A percentile compares a stretch with the other conserved stretches of the same genome.
Evolutionary conservation across 225 moss, liverwort and hornwort species (phyloP).

Genomic region (Antitrichia curtipendula): DNA sequence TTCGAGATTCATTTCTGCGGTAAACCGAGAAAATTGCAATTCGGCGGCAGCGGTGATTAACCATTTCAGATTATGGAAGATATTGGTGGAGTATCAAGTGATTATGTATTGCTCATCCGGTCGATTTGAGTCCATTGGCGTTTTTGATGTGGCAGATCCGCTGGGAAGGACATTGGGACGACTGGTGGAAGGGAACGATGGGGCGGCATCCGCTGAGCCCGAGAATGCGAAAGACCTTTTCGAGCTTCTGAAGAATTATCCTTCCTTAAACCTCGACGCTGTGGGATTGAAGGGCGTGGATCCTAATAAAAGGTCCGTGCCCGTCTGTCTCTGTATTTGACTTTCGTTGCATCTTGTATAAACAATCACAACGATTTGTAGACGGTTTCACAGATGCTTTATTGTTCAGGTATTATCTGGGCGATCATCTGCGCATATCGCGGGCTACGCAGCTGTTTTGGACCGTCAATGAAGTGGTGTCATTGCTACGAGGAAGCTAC

Average conservation of each 20-base stretch:
- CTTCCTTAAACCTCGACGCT: conserved; percentile 39
- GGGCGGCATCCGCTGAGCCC: conserved; percentile 21
- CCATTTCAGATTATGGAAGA: not conserved
- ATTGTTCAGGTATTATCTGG: conserved; percentile 28
- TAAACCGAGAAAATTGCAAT: not conserved
- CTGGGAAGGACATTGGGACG: conserved; percentile 38
- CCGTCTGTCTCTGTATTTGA: not conserved
- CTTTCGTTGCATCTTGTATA: not conserved
- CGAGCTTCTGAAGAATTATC: conserved; percentile 40
- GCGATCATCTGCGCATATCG: conserved; percentile 41
- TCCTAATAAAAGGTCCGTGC: conserved; percentile 31
- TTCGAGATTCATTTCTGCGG: not conserved
- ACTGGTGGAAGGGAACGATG: conserved; percentile 33
- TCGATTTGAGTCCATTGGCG: not conserved
- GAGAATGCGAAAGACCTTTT: conserved; percentile 44
- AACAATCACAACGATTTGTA: not conserved
- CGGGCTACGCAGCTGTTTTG: conserved; percentile 45
- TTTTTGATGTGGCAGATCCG: conserved; percentile 22
- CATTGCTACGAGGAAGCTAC: conserved; percentile 35
- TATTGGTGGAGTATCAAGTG: not conserved
- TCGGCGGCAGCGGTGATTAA: not conserved
- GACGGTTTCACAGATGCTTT: not conserved
- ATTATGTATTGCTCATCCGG: not conserved
- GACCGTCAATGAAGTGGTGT: conserved; percentile 57
- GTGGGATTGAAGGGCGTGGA: conserved; percentile 47